Base-by-base conservation (phyloP, 2,329 filamentous ascomycete species). In the Arthrobotrys megalospora region DNA sequence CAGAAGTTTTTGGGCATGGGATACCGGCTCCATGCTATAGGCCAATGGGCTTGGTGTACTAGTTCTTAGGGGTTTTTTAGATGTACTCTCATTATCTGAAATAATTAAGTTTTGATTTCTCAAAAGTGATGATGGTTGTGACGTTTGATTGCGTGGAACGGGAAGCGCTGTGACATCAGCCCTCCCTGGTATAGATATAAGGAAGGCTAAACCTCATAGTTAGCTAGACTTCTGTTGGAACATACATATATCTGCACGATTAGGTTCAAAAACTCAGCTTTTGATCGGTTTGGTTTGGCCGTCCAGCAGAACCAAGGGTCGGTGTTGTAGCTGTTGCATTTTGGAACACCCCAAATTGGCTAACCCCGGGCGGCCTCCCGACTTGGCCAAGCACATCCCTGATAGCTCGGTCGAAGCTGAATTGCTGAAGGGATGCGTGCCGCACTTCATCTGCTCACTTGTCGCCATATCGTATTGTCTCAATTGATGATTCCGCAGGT, bases 321-420 rank as follows among this genome's bases (percentile, higher is more conserved):
- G 3, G 55, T 43, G 55, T 60, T 60, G 34, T 3, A 41, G 19
- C 16, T 60, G 55, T 60, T 43, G 55, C 19, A 43, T 60, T 60
- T 60, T 6, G 8, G 7, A 11, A 5, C 3, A 1, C 24, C 55
- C 55, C 34, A 16, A 60, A 60, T 41, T 41, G 19, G 55, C 10
- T 10, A 43, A 43, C 55, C 55, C 55, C 55, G 55, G 55, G 16
- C 36, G 16, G 11, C 34, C n/a, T 60, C 55, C 55, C 55, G 55
- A 34, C 24, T 60, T 60, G 36, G 55, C 55, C 36, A 60, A 60
- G 55, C 34, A 43, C 36, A 60, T 43, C 55, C 55, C 55, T 60
- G 55, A 43, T 52, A 38, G 34, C 16, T 43, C 32, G 41, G 53
- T 16, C 28, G 28, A 28, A 55, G 52, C 34, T 41, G 14, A 16